These are phyloP conservation scores for Ceratobasidium sp. DNA, from an alignment of 1,284 basidiomycete genomes.

Conservation along the genomic window DNA sequence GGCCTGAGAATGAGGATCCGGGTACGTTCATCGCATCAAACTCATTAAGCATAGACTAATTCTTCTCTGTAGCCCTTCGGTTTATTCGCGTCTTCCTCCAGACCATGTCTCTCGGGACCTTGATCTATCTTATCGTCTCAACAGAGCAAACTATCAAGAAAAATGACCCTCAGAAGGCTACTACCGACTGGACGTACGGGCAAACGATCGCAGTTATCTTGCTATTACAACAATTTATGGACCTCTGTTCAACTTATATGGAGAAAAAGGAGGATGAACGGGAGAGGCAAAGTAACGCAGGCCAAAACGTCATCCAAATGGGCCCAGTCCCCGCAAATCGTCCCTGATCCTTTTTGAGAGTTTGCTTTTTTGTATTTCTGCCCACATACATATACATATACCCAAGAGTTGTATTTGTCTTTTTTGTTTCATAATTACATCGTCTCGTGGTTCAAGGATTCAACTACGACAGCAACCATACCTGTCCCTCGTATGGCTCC, in stretches of 20 bases:
- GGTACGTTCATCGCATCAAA: neutral
- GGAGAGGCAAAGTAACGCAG: neutral
- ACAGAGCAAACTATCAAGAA: constrained; percentile 21
- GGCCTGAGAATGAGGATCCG: neutral
- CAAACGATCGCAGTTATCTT: constrained; percentile 37
- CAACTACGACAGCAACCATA: constrained; percentile 16
- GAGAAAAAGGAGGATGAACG: constrained; percentile 8
- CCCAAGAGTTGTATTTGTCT: neutral
- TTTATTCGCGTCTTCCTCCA: constrained; percentile 9
- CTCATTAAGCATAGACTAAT: neutral
- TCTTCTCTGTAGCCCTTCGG: neutral
- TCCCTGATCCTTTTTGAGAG: too few species aligned
- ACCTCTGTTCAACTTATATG: constrained; percentile 37
- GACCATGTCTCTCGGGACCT: constrained; percentile 10
- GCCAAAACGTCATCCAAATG: too few species aligned
- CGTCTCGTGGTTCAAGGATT: too few species aligned
- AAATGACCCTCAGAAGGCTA: neutral
- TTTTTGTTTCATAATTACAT: too few species aligned
- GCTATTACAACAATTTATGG: constrained; percentile 28
- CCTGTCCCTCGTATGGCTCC: constrained; percentile 27
- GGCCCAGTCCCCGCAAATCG: too few species aligned
- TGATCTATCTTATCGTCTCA: constrained; percentile 21
- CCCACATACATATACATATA: neutral
- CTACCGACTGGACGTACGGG: constrained; percentile 27
- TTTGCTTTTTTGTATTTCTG: neutral